phyloP scores from a whole-genome alignment of 2,329 filamentous ascomycete genomes.

The Claviceps citrina region DNA sequence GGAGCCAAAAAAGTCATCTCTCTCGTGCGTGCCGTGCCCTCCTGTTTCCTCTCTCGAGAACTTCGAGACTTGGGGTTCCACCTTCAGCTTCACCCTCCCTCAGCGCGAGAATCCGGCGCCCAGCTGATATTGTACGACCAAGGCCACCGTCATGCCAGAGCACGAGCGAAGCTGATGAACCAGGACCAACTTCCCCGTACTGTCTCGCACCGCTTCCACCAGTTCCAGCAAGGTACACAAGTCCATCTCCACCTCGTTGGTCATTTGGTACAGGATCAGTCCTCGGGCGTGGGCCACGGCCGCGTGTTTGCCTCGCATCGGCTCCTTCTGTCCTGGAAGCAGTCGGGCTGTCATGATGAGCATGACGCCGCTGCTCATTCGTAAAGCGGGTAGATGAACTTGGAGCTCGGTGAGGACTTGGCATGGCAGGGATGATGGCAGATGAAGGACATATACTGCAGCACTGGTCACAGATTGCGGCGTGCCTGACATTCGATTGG shows the following conservation, averaged over 20 bases:
- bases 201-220: slow-evolving; percentile 1
- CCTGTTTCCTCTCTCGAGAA: no score
- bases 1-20: no score
- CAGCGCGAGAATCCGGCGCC: not conserved
- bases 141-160: not conserved
- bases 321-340: not conserved
- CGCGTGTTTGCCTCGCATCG: not conserved
- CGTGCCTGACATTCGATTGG: not conserved
- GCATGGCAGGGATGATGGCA: not conserved
- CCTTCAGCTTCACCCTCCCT: no score
- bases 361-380: slow-evolving; percentile 2
- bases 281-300: not conserved
- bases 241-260: slow-evolving; percentile 5
- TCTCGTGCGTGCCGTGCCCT: no score
- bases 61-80: no score
- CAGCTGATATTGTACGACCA: slow-evolving; percentile 3
- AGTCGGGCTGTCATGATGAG: not conserved
- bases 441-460: slow-evolving; percentile 6
- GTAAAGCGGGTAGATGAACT: not conserved
- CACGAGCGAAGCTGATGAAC: slow-evolving; percentile 1
- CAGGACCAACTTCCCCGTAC: slow-evolving; percentile 1
- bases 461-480: slow-evolving; percentile 1
- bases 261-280: slow-evolving; percentile 2
- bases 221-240: not conserved
- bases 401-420: slow-evolving; percentile 1